These are phyloP conservation scores for Amylocarpus encephaloides DNA, from an alignment of 2,329 filamentous ascomycete genomes.

Conservation along the genomic window DNA sequence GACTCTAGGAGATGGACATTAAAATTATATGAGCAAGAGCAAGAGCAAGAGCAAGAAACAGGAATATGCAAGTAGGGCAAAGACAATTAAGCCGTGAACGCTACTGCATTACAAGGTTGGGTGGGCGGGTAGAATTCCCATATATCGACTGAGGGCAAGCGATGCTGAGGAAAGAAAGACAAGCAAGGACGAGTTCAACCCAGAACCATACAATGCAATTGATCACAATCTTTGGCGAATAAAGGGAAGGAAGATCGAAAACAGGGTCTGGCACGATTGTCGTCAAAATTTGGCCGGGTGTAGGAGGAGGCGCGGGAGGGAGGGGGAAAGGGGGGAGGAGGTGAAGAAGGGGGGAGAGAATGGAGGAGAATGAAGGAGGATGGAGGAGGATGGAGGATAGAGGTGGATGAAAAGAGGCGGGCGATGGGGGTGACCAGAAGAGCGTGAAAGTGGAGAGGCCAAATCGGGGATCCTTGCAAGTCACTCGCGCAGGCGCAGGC, in stretches of 20 bases:
- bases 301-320: slow-evolving; percentile 11
- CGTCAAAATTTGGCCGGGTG: background rate
- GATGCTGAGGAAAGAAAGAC: slow-evolving; percentile 4
- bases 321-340: slow-evolving; percentile 6
- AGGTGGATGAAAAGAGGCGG: background rate
- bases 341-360: slow-evolving; percentile 4
- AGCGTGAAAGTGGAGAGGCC: background rate
- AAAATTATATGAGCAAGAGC: slow-evolving; percentile 21
- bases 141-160: slow-evolving; percentile 1
- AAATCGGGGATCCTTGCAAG: no score
- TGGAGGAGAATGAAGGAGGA: slow-evolving; percentile 2
- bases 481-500: no score
- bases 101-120: slow-evolving; percentile 17
- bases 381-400: slow-evolving; percentile 4
- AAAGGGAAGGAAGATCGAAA: background rate
- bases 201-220: slow-evolving; percentile 7
- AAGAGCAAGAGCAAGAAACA: slow-evolving; percentile 12
- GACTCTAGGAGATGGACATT: slow-evolving; percentile 21
- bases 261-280: background rate
- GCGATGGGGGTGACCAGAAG: background rate
- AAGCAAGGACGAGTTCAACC: slow-evolving; percentile 4
- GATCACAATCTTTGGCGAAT: slow-evolving; percentile 1
- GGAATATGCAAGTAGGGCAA: slow-evolving; percentile 20
- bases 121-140: background rate
- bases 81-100: slow-evolving; percentile 30